Percentiles rank a stretch among this genome's conserved stretches.
Conservation (phyloP, 352 stramenopile species). For the Globisporangium abappressorium region DNA sequence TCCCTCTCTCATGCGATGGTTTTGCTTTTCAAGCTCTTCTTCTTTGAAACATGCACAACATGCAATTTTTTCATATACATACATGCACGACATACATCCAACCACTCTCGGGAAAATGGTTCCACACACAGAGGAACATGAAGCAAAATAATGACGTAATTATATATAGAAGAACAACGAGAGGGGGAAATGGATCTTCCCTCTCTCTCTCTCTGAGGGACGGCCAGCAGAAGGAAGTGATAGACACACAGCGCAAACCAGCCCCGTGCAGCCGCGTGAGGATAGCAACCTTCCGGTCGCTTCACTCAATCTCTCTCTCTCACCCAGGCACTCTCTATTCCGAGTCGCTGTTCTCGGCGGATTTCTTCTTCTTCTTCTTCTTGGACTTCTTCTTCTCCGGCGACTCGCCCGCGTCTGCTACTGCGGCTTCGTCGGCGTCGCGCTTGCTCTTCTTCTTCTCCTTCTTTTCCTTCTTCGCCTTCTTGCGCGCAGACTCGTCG, state of each 20-base stretch:
- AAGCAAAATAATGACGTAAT: conserved; percentile 22
- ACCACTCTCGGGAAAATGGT: not conserved
- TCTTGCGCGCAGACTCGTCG: conserved; percentile 43
- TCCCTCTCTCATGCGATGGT: not conserved
- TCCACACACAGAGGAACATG: conserved; percentile 4
- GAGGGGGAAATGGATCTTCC: not conserved
- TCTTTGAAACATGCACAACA: not conserved
- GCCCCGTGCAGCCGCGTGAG: not conserved
- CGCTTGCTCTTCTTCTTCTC: conserved; percentile 77
- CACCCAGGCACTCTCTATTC: conserved; percentile 35
- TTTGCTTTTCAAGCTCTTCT: not conserved
- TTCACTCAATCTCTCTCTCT: not conserved
- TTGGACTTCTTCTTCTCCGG: conserved; percentile 87
- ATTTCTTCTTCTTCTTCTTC: conserved; percentile 89
- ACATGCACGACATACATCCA: conserved; percentile 7
- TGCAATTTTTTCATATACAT: conserved; percentile 1
- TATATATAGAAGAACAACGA: conserved; percentile 11
- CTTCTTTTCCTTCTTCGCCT: conserved; percentile 78
- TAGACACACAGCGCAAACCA: not conserved
- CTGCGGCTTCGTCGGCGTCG: conserved; percentile 42
- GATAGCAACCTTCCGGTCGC: no score
- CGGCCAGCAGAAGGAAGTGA: not conserved
- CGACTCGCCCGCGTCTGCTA: conserved; percentile 51
- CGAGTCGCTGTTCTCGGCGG: conserved; percentile 63
- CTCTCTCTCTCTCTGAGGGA: not conserved